Base-by-base conservation (phyloP, 768 basidiomycete genomes). In the Agrocybe pediades region DNA sequence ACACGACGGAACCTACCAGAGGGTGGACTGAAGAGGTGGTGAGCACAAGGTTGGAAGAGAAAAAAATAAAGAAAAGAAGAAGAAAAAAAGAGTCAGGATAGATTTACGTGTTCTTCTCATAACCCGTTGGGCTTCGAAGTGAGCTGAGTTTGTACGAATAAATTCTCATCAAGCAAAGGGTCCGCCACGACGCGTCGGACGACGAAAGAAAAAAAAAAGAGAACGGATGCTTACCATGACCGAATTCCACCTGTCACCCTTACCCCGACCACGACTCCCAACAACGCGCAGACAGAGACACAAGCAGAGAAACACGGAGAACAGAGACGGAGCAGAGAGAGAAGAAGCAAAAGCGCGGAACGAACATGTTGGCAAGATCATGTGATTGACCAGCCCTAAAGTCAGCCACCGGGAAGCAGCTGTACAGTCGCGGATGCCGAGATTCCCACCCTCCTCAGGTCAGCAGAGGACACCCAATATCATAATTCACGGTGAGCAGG, bases 111-210 rank as follows among this genome's bases (percentile, higher is more conserved):
- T 78, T 80, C 70, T 78, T 84, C 82, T 83, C 82, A 78, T 77
- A 57, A 70, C 71, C 78, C 60, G 59, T 61, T 49, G 53, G 67
- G 76, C 74, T 47, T 83, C 82, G 82, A 83, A 82, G 82, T 84
- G 82, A 84, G 82, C 82, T 84, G 82, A 83, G 82, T 82, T 36
- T 77, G 58, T 62, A 65, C 64, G 62, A 62, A 54, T 33, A 54
- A 53, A 49, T 47, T 62, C 56, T 67, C 66, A 67, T 65, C 66
- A 58, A 44, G 26, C 16, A 41, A 30, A 23, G 42, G 24, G 20
- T 33, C 9, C 16, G 23, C 25, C 16, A n/a, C n/a, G n/a, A n/a
- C n/a, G n/a, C 44, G 43, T 29, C 25, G 47, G 19, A 25, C 29
- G 30, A 17, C 6, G 36, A 17, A 52, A 27, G 23, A 20, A 15